Evolutionary conservation across 208 protist genomes (phyloP).

Genomic region (Leishmania turanica): DNA sequence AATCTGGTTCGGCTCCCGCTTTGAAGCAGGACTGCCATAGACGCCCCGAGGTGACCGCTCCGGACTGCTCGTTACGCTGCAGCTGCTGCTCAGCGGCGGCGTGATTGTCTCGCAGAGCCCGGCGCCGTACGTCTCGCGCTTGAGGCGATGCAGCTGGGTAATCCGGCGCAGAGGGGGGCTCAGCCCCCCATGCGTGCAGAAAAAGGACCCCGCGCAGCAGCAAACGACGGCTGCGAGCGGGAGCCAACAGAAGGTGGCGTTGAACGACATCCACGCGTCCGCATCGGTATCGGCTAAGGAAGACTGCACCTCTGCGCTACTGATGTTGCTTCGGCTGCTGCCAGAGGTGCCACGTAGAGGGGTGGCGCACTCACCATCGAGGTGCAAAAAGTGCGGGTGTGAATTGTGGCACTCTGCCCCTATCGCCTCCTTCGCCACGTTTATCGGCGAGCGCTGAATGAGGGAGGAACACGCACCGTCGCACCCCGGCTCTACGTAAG

Average conservation of each 20-base stretch:
- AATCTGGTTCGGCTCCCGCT: constrained; percentile 70
- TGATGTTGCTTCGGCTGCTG: neutral
- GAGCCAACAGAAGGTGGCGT: constrained; percentile 84
- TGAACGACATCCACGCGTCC: constrained; percentile 76
- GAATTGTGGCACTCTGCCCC: neutral
- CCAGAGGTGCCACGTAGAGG: neutral
- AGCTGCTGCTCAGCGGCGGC: constrained; percentile 13
- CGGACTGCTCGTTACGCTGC: constrained; percentile 26
- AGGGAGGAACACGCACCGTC: neutral
- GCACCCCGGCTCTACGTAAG: neutral
- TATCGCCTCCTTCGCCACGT: neutral
- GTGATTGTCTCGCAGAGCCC: constrained; percentile 25
- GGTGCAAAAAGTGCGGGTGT: neutral
- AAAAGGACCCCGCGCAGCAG: constrained; percentile 69
- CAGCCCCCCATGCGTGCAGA: constrained; percentile 88
- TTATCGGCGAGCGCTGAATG: constrained; percentile 11
- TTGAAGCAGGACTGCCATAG: constrained; percentile 10
- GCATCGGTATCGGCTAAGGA: neutral
- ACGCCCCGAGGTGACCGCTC: constrained; percentile 15
- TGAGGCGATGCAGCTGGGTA: constrained; percentile 42
- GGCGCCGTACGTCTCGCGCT: constrained; percentile 68
- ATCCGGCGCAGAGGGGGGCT: constrained; percentile 64
- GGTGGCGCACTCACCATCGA: neutral
- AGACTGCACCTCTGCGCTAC: neutral
- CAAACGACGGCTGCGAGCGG: constrained; percentile 81